phyloP scores from a whole-genome alignment of 495 filamentous ascomycete genomes.

The Penicillium angulare region DNA sequence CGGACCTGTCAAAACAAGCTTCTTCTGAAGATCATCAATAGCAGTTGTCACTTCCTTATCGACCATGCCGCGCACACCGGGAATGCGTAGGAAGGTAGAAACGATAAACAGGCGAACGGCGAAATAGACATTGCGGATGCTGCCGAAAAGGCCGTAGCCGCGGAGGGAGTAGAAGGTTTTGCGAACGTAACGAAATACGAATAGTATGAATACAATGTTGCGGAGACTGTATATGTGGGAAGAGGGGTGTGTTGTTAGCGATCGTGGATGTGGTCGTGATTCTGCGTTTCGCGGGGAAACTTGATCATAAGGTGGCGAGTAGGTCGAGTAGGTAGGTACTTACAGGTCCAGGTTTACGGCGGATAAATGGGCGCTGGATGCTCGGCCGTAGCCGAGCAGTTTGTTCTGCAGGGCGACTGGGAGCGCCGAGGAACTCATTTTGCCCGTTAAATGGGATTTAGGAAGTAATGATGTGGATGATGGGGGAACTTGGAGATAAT shows the following conservation, averaged over 20 bases:
- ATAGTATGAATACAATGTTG: constrained; percentile 87
- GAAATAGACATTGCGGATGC: constrained; percentile 67
- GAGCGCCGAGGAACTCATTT: constrained; percentile 37
- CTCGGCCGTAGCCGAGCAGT: constrained; percentile 44
- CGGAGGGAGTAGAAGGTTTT: constrained; percentile 78
- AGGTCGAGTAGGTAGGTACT: constrained; percentile 38
- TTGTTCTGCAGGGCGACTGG: constrained; percentile 44
- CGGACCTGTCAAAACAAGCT: constrained; percentile 72
- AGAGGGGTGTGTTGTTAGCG: constrained; percentile 6
- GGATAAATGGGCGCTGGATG: constrained; percentile 56
- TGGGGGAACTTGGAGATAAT: constrained; percentile 5
- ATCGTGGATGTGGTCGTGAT: constrained; percentile 4
- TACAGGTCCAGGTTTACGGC: constrained; percentile 80
- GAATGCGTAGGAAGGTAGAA: constrained; percentile 79
- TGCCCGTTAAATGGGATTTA: constrained; percentile 11
- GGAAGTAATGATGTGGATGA: constrained; percentile 16
- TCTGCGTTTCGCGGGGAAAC: constrained; percentile 13
- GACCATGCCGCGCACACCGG: constrained; percentile 79
- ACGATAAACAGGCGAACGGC: constrained; percentile 70
- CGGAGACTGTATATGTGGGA: constrained; percentile 56
- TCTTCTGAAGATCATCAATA: constrained; percentile 67
- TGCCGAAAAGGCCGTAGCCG: constrained; percentile 84
- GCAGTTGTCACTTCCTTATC: constrained; percentile 73
- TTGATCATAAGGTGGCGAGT: neutral
- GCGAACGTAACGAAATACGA: constrained; percentile 82